Conservation (phyloP, 1,139 yeast genomes). For the Yamadazyma songkhlaensis region DNA sequence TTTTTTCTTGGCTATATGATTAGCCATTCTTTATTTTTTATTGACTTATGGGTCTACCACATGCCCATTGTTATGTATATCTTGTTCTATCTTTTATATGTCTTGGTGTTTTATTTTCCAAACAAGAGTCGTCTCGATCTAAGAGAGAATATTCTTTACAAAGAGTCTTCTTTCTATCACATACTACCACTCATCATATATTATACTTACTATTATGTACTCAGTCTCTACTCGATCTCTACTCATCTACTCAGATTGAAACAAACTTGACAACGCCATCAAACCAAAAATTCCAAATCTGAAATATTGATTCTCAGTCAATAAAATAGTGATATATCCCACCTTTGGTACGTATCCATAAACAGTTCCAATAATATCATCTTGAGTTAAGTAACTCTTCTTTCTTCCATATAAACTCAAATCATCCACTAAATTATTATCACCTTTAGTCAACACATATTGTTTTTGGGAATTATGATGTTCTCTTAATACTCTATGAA, state of each 20-base stretch:
- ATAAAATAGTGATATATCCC: slow-evolving; percentile 87
- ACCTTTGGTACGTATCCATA: slow-evolving; percentile 87
- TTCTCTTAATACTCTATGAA: slow-evolving; percentile 88
- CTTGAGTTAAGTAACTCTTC: slow-evolving; percentile 73
- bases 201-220: too few species aligned
- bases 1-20: slow-evolving; percentile 3
- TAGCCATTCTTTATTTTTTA: too few species aligned
- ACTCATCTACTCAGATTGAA: slow-evolving; percentile 21
- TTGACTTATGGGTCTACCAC: too few species aligned
- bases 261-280: slow-evolving; percentile 57
- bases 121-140: too few species aligned
- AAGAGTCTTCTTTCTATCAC: too few species aligned
- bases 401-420: slow-evolving; percentile 76
- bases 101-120: too few species aligned
- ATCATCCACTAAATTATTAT: slow-evolving; percentile 91
- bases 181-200: too few species aligned
- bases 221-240: too few species aligned
- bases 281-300: slow-evolving; percentile 69
- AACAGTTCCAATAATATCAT: slow-evolving; percentile 87
- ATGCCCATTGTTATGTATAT: too few species aligned
- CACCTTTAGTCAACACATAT: slow-evolving; percentile 88
- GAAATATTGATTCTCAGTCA: slow-evolving; percentile 84
- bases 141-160: too few species aligned
- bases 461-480: slow-evolving; percentile 64
- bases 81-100: too few species aligned